Evolutionary conservation across 1,284 basidiomycete genomes (phyloP), one percentile per base, ranked within the genome.

Genomic region (Cutaneotrichosporon cutaneum): DNA sequence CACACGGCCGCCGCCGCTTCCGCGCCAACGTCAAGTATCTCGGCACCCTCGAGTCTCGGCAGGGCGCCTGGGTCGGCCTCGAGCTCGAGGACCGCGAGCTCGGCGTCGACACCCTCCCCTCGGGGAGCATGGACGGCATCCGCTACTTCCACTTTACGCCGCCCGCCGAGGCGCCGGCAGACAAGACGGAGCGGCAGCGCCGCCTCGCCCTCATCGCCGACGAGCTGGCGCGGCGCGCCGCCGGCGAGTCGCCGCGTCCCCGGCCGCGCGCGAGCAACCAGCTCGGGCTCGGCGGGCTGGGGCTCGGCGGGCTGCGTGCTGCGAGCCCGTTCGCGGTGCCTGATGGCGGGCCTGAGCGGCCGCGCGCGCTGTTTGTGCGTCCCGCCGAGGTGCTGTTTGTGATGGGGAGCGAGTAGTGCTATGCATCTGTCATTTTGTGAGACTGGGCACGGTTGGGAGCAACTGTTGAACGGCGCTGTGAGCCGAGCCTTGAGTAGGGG

Each of bases 31-130:
- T 92, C 22, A 83, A 91, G 9, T 95, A 94, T 72, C 90, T 95
- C 56, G 93, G 92, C 3, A 87, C 89, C 69, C 85, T 94, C 5
- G 83, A 85, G 57, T 90, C 89, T 53, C 89, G 64, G 21, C 36
- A 74, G 6, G 93, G 92, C 0, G 86, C 89, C 0, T 96, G 92
- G 92, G 90, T 96, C 5, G 94, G 93, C 5, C 87, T 96, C 5
- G 93, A 96, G 76, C 88, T 94, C 16, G 88, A 90, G 0, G 82
- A 90, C 61, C 77, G 83, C 69, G 85, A 87, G 6, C 63, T 72
- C 13, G 71, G 66, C 27, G 55, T 75, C 44, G 58, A 64, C 18
- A 74, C 74, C 3, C 53, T 74, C 0, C 61, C 67, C 3, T 48
- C 58, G 1, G 74, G 74, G 14, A 59, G 59, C 3, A 54, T 60